These are phyloP conservation scores for Flaveria robusta DNA, from an alignment of 129 eudicot genomes.

Conservation along the genomic window DNA sequence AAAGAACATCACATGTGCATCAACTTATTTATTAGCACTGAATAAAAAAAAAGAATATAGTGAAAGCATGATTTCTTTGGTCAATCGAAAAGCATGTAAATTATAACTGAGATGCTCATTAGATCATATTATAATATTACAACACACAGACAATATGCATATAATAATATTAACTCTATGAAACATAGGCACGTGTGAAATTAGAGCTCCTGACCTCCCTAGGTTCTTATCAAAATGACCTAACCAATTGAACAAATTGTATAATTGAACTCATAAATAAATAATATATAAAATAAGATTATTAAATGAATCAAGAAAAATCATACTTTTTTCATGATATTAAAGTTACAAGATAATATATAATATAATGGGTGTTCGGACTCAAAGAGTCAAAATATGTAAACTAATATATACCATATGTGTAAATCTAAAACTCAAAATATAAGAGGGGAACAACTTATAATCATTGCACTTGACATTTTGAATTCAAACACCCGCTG, in stretches of 20 bases:
- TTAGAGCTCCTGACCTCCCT: neutral
- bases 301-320: neutral
- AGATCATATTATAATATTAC: neutral
- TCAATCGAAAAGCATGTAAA: neutral
- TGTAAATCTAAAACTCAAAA: too few species aligned
- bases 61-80: neutral
- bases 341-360: neutral
- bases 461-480: neutral
- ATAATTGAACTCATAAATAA: neutral
- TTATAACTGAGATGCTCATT: neutral
- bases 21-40: neutral
- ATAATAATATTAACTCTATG: neutral
- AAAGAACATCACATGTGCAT: slow-evolving; percentile 32
- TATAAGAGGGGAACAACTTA: too few species aligned
- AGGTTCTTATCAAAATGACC: neutral
- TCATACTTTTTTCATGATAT: neutral
- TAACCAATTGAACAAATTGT: neutral
- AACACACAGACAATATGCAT: neutral
- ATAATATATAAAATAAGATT: neutral
- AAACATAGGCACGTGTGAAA: neutral
- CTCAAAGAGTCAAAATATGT: too few species aligned
- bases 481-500: neutral
- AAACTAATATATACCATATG: too few species aligned
- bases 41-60: neutral
- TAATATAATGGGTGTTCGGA: too few species aligned